Base-by-base conservation (phyloP, 1,284 basidiomycete species). In the Papiliotrema terrestris region DNA sequence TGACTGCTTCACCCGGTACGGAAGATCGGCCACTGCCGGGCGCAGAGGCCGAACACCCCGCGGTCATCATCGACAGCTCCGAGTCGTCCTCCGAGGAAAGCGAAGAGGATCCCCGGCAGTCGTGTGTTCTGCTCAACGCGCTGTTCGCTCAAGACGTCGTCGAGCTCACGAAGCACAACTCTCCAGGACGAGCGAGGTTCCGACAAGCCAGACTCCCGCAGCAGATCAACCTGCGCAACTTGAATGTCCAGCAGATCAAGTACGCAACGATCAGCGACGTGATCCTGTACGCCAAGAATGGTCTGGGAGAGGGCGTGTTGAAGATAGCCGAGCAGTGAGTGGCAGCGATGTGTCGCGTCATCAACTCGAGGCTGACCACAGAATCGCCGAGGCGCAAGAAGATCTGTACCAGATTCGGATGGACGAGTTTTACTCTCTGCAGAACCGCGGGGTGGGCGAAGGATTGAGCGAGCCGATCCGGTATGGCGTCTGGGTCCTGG, bases 261-360 rank as follows among this genome's bases (percentile, higher is more conserved):
- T 93, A 92, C 69, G 86, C 90, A 0, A 88, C 89, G 1, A 81
- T 96, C 39, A 91, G 89, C 47, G 92, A 96, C 71, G 84, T 96
- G 58, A 84, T 94, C 58, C 79, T 95, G 46, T 95, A 94, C 75
- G 88, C 87, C n/a, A 81, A 80, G 67, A 71, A 83, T 37, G 78
- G 73, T 1, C 60, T 68, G 4, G 61, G 62, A 9, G 57, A 65
- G 13, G 73, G 71, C 3, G 58, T 80, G 44, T 68, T 83, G 14
- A 68, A 81, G 15, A 80, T 83, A 15, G 84, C 87, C 2, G 67
- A 73, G 49, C 62, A 63, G 69, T 71, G 29, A 56, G 67, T 61
- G n/a, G 54, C 57, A 20, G 23, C 13, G 20, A 2, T 5, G 20
- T 15, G 9, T 14, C 8, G 15, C 8, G 39, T 14, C 15, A 5